Base-by-base conservation (phyloP, 108 stramenopile species). In the Cyclotella cryptica region DNA sequence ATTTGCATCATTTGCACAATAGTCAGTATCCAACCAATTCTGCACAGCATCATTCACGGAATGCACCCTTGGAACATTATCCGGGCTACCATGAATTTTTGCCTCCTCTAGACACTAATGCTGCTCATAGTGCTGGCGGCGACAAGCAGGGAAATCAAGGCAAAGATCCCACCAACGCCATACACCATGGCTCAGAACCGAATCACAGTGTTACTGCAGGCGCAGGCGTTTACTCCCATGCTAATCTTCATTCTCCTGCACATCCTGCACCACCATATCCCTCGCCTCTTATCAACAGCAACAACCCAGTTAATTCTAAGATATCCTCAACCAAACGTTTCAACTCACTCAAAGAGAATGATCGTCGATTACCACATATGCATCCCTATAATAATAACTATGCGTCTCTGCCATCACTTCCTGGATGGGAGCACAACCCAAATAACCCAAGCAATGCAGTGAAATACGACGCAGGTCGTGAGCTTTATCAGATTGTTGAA, bases 41-140 rank as follows among this genome's bases (percentile, higher is more conserved):
- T 22, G 11, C 55, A 55, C 24, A 12, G 55, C 24, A 26, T 5
- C 3, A 24, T 12, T 12, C 55, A 55, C 11, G 21, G 24, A 21
- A n/a, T 22, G 22, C 55, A 2, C 2, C 55, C 2, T 19, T 22
- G 24, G 55, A n/a, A 55, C 60, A 62, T 40, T 62, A 62, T 40
- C 30, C 60, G 17, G 35, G 35, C 10, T 62, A 62, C 11, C 60
- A 62, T 15, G 60, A 62, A 40, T 62, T 62, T 17, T 9, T 62
- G 39, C 60, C 60, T 15, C 60, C 60, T 3, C 14, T 40, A 3
- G 60, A 62, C 39, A 40, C 6, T 13, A 62, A 1, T 40, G 39
- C 29, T 18, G 15, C 35, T 12, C 60, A 62, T 13, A 11, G 3
- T 13, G 3, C 55, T 30, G 15, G 60, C 14, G 11, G 60, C 30